Percentiles rank a stretch among this genome's conserved stretches.
Conservation (phyloP, 2,329 filamentous ascomycete genomes). For the Xylaria sp. region DNA sequence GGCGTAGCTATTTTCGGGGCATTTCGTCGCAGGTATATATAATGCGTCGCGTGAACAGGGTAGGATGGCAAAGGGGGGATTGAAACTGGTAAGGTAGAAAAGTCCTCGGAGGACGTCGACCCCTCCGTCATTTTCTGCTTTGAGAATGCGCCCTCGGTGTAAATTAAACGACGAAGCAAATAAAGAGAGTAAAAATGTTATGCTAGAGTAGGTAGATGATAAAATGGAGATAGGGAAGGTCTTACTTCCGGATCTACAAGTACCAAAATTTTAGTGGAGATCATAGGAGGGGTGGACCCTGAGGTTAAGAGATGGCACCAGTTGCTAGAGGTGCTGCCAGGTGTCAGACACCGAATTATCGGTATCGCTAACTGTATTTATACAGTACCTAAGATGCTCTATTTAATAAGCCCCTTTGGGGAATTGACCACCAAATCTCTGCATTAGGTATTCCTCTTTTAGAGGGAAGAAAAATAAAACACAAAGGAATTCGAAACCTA, state of each 20-base stretch:
- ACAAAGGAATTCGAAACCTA: no score
- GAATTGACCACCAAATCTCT: no score
- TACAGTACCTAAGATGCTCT: no score
- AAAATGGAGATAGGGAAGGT: background rate
- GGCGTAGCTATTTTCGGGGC: conserved; percentile 79
- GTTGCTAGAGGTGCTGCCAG: conserved; percentile 1
- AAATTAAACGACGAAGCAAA: background rate
- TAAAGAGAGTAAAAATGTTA: background rate
- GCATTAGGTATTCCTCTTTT: no score
- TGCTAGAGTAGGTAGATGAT: background rate
- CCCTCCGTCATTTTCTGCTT: conserved; percentile 49
- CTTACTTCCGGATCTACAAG: background rate
- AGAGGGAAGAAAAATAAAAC: no score
- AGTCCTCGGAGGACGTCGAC: conserved; percentile 67
- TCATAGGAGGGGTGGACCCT: background rate
- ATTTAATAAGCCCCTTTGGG: no score
- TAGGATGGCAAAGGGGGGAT: conserved; percentile 73
- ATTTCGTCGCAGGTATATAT: conserved; percentile 88
- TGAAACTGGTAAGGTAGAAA: conserved; percentile 74
- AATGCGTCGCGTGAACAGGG: conserved; percentile 74
- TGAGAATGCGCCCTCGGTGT: background rate
- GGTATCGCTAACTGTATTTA: no score
- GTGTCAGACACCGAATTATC: background rate
- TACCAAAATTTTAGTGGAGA: conserved; percentile 29
- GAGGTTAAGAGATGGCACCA: background rate